phyloP scores from a whole-genome alignment of 2,329 filamentous ascomycete species.

The Davidsoniella neocaledoniae region DNA sequence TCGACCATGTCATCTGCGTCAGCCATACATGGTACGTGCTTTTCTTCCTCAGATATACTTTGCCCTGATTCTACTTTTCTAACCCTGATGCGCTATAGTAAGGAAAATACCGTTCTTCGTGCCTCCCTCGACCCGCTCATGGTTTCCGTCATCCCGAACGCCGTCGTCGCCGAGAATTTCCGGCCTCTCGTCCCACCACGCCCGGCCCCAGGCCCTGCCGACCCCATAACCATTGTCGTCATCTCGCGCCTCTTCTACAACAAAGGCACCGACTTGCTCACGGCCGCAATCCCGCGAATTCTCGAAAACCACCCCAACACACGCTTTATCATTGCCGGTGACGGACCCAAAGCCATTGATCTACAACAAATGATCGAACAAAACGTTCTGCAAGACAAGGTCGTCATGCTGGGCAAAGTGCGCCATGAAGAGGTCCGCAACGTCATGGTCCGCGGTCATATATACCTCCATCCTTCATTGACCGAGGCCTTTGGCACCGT shows the following conservation, averaged over 20 bases:
- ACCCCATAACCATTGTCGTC: slow-evolving; percentile 89
- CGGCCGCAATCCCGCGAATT: slow-evolving; percentile 85
- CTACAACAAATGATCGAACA: slow-evolving; percentile 96
- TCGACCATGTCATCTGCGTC: slow-evolving; percentile 96
- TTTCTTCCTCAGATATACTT: not conserved
- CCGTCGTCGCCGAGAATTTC: slow-evolving; percentile 93
- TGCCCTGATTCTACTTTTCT: not conserved
- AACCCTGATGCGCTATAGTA: slow-evolving; percentile 35
- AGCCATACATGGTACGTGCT: slow-evolving; percentile 76
- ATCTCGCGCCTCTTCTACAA: slow-evolving; percentile 98
- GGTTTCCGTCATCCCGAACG: slow-evolving; percentile 91
- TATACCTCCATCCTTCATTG: slow-evolving; percentile 86
- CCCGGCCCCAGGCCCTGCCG: slow-evolving; percentile 59
- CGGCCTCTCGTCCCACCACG: slow-evolving; percentile 46
- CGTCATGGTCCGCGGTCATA: slow-evolving; percentile 92
- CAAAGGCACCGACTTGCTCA: slow-evolving; percentile 93
- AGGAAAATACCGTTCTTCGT: slow-evolving; percentile 91
- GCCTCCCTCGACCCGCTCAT: slow-evolving; percentile 90
- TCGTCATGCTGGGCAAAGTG: slow-evolving; percentile 80
- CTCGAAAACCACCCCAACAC: slow-evolving; percentile 81
- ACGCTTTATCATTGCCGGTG: slow-evolving; percentile 90
- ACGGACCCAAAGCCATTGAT: slow-evolving; percentile 91
- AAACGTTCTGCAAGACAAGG: slow-evolving; percentile 81
- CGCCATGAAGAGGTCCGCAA: slow-evolving; percentile 93
- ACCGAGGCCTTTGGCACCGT: slow-evolving; percentile 97